Percentiles rank a stretch among this genome's conserved stretches.
phyloP scores from a whole-genome alignment of 257 asterid species.

The Thymus mandschuricus region DNA sequence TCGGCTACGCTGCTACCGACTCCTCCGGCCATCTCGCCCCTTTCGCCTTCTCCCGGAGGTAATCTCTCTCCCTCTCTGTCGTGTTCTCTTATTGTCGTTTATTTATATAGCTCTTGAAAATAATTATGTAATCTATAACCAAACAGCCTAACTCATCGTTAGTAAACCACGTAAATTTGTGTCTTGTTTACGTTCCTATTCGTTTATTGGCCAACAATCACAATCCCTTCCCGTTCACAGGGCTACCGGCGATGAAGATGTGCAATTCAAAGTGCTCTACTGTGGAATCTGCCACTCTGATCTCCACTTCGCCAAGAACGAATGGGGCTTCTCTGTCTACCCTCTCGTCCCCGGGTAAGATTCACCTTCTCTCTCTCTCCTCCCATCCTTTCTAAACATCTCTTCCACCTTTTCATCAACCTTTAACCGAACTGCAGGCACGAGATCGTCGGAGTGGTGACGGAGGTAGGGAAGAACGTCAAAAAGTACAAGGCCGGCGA shows the following conservation, averaged over 20 bases:
- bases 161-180: too few relatives aligned
- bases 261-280: conserved; percentile 47
- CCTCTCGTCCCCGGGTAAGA: conserved; percentile 46
- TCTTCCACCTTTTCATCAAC: neutral
- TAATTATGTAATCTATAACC: too few relatives aligned
- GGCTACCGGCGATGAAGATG: conserved; percentile 46
- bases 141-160: too few relatives aligned
- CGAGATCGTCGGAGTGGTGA: conserved; percentile 56
- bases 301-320: conserved; percentile 48
- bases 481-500: conserved; percentile 48
- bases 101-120: too few relatives aligned
- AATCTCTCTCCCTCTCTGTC: neutral
- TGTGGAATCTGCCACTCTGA: conserved; percentile 62
- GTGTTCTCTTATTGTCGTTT: neutral
- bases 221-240: conserved; percentile 22
- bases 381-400: too few relatives aligned
- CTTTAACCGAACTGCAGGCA: conserved; percentile 31
- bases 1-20: conserved; percentile 57
- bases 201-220: too few relatives aligned
- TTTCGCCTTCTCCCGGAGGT: conserved; percentile 63
- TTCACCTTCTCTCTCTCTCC: neutral
- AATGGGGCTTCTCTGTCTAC: conserved; percentile 46
- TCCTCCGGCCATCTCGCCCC: conserved; percentile 53
- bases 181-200: too few relatives aligned
- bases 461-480: conserved; percentile 54